A percentile compares a stretch with the other conserved stretches of the same genome.
phyloP scores from a whole-genome alignment of 1,284 basidiomycete species.

The Ceratobasidium sp. region DNA sequence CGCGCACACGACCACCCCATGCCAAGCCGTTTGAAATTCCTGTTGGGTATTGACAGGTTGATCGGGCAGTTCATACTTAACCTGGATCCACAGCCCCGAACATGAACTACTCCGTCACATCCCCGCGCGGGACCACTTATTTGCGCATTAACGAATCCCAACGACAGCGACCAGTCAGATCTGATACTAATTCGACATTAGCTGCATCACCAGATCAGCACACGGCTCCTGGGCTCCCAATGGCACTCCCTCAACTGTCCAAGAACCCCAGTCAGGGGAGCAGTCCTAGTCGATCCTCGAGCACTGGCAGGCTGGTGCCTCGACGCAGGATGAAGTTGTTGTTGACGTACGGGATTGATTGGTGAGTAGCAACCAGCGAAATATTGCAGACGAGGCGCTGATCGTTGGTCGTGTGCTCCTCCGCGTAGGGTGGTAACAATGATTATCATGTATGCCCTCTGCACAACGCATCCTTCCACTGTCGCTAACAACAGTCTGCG shows the following conservation, averaged over 20 bases:
- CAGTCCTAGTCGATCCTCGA: background rate
- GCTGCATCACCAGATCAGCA: background rate
- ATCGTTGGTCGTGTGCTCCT: conserved; percentile 12
- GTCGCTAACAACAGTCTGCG: conserved; percentile 1
- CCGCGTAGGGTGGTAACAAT: conserved; percentile 70
- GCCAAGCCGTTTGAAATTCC: conserved; percentile 8
- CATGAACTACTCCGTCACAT: conserved; percentile 5
- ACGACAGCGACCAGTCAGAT: background rate
- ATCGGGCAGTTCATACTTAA: background rate
- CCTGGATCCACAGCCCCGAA: background rate
- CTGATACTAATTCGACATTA: background rate
- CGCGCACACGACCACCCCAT: background rate
- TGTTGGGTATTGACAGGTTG: background rate
- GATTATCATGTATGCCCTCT: conserved; percentile 64
- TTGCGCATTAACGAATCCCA: conserved; percentile 6
- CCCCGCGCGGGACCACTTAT: conserved; percentile 7
- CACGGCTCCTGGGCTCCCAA: background rate
- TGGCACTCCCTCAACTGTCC: conserved; percentile 2
- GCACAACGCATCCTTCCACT: background rate
- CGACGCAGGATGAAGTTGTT: conserved; percentile 25
- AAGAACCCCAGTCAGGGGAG: background rate
- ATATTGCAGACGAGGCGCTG: background rate
- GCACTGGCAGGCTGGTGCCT: conserved; percentile 7
- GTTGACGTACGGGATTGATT: conserved; percentile 23
- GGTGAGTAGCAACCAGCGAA: background rate